These are phyloP conservation scores for Podospora fimiseda DNA, from an alignment of 495 filamentous ascomycete species.

Conservation along the genomic window DNA sequence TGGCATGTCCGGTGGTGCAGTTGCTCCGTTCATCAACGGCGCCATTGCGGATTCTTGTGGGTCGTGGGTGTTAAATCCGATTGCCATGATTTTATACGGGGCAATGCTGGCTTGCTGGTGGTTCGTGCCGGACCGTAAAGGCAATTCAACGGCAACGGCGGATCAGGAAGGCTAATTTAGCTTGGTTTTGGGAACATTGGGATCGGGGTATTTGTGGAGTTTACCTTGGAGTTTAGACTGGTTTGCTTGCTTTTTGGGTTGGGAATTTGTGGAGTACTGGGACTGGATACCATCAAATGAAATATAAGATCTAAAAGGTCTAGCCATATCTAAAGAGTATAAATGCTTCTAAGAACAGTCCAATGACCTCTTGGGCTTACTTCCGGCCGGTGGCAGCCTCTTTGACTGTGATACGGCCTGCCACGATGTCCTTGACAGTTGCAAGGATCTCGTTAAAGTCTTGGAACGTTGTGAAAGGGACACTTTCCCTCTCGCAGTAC, in stretches of 20 bases:
- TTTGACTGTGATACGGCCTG: slow-evolving; percentile 46
- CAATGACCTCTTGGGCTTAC: slow-evolving; percentile 3
- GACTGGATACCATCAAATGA: not conserved
- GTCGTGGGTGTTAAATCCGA: slow-evolving; percentile 69
- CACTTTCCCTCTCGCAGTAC: slow-evolving; percentile 69
- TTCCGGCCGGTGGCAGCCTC: slow-evolving; percentile 35
- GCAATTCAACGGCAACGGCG: too few species aligned
- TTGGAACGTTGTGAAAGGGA: slow-evolving; percentile 76
- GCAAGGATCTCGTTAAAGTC: slow-evolving; percentile 69
- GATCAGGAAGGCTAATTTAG: too few species aligned
- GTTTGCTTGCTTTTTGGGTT: not conserved
- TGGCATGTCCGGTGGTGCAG: slow-evolving; percentile 67
- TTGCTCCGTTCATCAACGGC: slow-evolving; percentile 70
- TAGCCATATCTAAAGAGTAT: not conserved
- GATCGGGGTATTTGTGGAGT: not conserved
- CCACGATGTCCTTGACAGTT: slow-evolving; percentile 66
- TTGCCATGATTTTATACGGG: slow-evolving; percentile 59
- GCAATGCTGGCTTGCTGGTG: slow-evolving; percentile 66
- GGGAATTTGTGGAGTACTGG: not conserved
- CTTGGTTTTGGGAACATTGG: not conserved
- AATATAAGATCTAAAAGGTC: not conserved
- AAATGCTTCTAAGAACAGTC: not conserved
- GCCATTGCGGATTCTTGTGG: slow-evolving; percentile 62
- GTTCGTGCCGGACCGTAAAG: slow-evolving; percentile 46
- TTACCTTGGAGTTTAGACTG: not conserved